phyloP scores from a whole-genome alignment of 2,329 filamentous ascomycete genomes.

The Pseudogymnoascus sp. region DNA sequence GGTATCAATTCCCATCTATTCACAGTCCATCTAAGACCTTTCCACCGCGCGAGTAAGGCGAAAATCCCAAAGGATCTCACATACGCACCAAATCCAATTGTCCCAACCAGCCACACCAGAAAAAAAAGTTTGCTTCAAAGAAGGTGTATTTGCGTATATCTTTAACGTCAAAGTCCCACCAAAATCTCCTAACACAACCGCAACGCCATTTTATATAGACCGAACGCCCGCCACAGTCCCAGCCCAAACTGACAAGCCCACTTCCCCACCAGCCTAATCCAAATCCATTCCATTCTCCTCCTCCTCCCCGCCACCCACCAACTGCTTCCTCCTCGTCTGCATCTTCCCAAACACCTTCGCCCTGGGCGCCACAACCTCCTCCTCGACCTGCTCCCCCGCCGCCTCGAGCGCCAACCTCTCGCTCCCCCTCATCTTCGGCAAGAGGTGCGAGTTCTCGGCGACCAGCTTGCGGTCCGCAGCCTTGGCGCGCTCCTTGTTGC shows the following conservation, averaged over 20 bases:
- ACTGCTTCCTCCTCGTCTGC: conserved; percentile 32
- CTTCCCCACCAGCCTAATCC: conserved; percentile 22
- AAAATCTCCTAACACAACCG: conserved; percentile 1
- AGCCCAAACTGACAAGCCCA: neutral
- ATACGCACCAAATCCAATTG: neutral
- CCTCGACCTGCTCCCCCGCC: conserved; percentile 40
- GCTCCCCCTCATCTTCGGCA: conserved; percentile 62
- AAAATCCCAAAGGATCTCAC: neutral
- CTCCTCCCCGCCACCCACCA: conserved; percentile 34
- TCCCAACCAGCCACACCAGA: neutral
- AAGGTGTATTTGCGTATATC: neutral
- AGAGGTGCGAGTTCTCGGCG: conserved; percentile 82
- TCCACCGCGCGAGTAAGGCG: neutral
- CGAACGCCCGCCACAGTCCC: neutral
- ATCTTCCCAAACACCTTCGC: conserved; percentile 32
- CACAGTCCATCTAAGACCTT: neutral
- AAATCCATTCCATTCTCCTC: conserved; percentile 38
- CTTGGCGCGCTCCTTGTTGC: conserved; percentile 76
- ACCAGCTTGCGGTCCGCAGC: conserved; percentile 80
- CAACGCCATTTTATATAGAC: conserved; percentile 6
- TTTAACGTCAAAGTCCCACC: neutral
- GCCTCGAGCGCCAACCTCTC: conserved; percentile 51
- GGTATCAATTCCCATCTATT: neutral
- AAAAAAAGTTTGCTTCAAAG: neutral
- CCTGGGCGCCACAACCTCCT: conserved; percentile 36